A percentile compares a stretch with the other conserved stretches of the same genome.
Conservation (phyloP, 441 rosid genomes). For the Dalechampia spathulata region DNA sequence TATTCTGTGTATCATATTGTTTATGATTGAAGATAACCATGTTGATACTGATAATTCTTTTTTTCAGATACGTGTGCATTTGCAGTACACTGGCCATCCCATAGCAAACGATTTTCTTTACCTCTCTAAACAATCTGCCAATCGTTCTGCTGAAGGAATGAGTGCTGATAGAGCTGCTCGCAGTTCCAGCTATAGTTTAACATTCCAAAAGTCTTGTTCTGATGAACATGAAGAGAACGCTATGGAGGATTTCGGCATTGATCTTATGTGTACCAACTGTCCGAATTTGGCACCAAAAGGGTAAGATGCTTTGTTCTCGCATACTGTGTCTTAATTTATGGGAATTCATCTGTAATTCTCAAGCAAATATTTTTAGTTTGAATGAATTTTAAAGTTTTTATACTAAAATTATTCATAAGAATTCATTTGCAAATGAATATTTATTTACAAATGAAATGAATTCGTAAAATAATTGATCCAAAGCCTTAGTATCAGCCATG, state of each 20-base stretch:
- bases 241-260: slow-evolving; percentile 51
- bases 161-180: slow-evolving; percentile 52
- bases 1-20: neutral
- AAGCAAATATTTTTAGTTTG: neutral
- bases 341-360: neutral
- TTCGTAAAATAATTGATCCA: too few relatives aligned
- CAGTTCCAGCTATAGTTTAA: slow-evolving; percentile 22
- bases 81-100: slow-evolving; percentile 73
- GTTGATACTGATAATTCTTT: neutral
- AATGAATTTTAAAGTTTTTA: too few relatives aligned
- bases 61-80: slow-evolving; percentile 78
- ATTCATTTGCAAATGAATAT: too few relatives aligned
- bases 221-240: slow-evolving; percentile 26
- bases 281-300: slow-evolving; percentile 74
- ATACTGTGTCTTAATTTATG: neutral
- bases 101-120: slow-evolving; percentile 84
- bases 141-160: slow-evolving; percentile 29
- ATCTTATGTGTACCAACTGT: slow-evolving; percentile 88
- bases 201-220: slow-evolving; percentile 8
- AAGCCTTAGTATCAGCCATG: too few relatives aligned
- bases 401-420: too few relatives aligned
- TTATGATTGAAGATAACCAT: neutral
- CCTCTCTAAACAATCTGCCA: slow-evolving; percentile 32
- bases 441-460: too few relatives aligned
- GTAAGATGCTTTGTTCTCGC: slow-evolving; percentile 23